Base-by-base conservation (phyloP, 139 green algal species). In the Chlamydomonas urium region DNA sequence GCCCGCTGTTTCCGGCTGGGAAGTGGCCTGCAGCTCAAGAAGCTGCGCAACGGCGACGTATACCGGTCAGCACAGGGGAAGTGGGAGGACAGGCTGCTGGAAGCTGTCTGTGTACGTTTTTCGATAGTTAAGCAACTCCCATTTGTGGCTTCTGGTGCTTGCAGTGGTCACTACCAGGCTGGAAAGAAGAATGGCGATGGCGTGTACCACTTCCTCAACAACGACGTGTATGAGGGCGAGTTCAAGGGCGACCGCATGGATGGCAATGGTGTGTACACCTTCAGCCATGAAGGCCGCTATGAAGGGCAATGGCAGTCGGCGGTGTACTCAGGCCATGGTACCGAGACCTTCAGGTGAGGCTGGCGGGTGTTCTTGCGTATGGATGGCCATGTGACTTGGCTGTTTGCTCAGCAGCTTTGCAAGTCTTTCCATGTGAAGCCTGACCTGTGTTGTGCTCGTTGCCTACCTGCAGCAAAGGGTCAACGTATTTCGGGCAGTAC, bases 211-310 rank as follows among this genome's bases (percentile, higher is more conserved):
- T 92, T 92, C 73, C 74, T 79, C 31, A 90, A 88, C 62, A 79
- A 42, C 0, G 86, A 92, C 66, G 80, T 89, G 61, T 92, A 86
- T 62, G 86, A 90, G 72, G 86, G 86, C 1, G 78, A 88, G 62
- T 92, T 92, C 70, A 65, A 48, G n/a, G 75, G 85, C 28, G 86
- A 92, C 73, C 74, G 80, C 36, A 92, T 92, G 84, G 80, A 82
- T 31, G 86, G 86, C 2, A 17, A 66, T 59, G 86, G 86, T 19
- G 78, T 92, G 28, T 92, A 92, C 71, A 89, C 75, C 23, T 90
- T 88, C 76, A 83, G 71, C 56, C 73, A 83, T 57, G 75, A 88
- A 79, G 82, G 82, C 36, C n/a, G 81, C 10, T 76, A 77, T 36
- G 72, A 77, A 62, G 86, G 86, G 17, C 37, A 81, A 34, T 92